Base-by-base conservation (phyloP, 1,284 basidiomycete genomes). In the Mycena sp. region DNA sequence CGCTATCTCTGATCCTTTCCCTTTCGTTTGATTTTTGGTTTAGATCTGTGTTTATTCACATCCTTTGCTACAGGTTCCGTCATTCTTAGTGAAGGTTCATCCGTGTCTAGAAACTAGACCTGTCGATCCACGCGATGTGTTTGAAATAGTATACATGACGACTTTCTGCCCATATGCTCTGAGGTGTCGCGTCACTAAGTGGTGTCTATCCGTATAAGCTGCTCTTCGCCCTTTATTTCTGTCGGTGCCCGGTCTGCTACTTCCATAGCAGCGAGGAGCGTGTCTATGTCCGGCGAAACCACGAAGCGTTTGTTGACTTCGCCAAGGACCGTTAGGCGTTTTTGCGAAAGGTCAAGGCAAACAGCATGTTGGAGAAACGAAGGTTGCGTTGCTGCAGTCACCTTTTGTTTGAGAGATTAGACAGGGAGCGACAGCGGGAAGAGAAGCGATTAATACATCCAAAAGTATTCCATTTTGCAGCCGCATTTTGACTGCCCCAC, bases 331-430 rank as follows among this genome's bases (percentile, higher is more conserved):
- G 85, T 85, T 14, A 96, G 79, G 10, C 80, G 81, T 67, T 89
- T 89, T 28, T 82, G 78, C 46, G 75, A 75, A 49, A 79, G 72
- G 74, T 98, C 91, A 46, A 97, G 73, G 68, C 90, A 84, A 48
- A 94, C 90, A 7, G 94, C 89, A 67, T 97, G 94, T 74, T 98
- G 94, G 10, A 97, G 83, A 77, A 98, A 98, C 0, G 93, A 93
- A 2, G 93, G 87, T 65, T 93, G 92, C 9, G 93, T 95, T 17
- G 92, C 94, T 12, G 92, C 88, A 5, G 86, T 87, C 25, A 98
- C 90, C 93, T 97, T 72, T 29, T n/a, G 51, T 41, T 57, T 38
- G 67, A 37, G 62, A 58, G 28, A 50, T 37, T 23, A 62, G 38
- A 23, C 19, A 63, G 38, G 41, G 63, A 32, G 5, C 14, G n/a